Evolutionary conservation across 306 rosid species (phyloP).

Genomic region (Ormosia semicastrata): DNA sequence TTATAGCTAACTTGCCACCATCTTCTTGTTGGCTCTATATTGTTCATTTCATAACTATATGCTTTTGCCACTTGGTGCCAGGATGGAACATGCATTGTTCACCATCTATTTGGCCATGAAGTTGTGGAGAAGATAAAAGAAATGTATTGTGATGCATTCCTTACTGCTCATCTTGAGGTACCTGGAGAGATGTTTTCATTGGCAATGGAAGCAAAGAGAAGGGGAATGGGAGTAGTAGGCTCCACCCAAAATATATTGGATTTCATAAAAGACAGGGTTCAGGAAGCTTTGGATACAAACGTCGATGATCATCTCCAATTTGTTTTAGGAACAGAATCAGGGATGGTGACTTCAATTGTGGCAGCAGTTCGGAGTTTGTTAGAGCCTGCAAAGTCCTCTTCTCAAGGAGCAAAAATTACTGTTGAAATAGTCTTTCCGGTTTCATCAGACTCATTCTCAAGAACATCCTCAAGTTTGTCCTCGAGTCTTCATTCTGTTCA

Average conservation of each 20-base stretch:
- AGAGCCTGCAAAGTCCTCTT: constrained; percentile 44
- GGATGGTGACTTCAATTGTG: constrained; percentile 95
- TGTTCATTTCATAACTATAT: constrained; percentile 30
- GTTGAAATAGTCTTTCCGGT: constrained; percentile 97
- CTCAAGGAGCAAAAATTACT: constrained; percentile 50
- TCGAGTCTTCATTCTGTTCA: constrained; percentile 38
- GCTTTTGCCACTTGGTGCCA: constrained; percentile 33
- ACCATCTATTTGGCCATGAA: constrained; percentile 89
- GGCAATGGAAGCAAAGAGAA: constrained; percentile 98
- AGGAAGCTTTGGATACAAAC: constrained; percentile 81
- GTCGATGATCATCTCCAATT: constrained; percentile 83
- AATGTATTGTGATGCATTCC: constrained; percentile 92
- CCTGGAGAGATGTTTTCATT: constrained; percentile 98
- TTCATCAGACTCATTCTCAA: constrained; percentile 85
- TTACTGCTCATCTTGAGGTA: constrained; percentile 97
- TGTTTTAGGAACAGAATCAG: constrained; percentile 93
- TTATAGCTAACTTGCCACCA: not conserved
- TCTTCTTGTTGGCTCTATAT: not conserved
- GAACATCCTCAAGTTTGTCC: constrained; percentile 51
- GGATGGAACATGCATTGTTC: constrained; percentile 97
- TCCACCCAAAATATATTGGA: constrained; percentile 91
- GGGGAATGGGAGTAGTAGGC: constrained; percentile 97
- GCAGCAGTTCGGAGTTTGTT: constrained; percentile 74
- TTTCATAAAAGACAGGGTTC: constrained; percentile 82
- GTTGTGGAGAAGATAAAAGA: constrained; percentile 90